Base-by-base conservation (phyloP, 108 stramenopile genomes). In the Nannochloropsis gaditana region DNA sequence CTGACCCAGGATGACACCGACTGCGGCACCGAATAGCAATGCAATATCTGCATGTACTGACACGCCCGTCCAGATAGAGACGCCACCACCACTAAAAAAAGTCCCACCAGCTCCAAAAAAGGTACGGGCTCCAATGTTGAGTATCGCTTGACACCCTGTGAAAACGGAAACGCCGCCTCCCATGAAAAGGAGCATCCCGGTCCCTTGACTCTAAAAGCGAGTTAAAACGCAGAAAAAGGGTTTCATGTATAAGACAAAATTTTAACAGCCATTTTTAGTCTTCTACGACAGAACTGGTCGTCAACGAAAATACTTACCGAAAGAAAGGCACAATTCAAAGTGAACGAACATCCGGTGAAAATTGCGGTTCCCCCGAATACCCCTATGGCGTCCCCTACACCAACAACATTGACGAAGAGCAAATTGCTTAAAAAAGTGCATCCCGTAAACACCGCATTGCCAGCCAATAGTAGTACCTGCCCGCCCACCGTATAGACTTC, bases 81-180 rank as follows among this genome's bases (percentile, higher is more conserved):
- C 59, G n/a, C 59, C 59, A 4, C 59, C 59, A n/a, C 59, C 59
- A 73, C n/a, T 73, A 73, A 73, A 73, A n/a, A 73, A n/a, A 6
- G 19, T 3, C 15, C n/a, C n/a, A n/a, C 59, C 59, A 15, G 59
- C 15, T 15, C 59, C 59, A 73, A 73, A 73, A n/a, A 73, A 73
- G 15, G n/a, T n/a, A n/a, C 59, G 15, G 4, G 59, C 59, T 4
- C 59, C 59, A 73, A 73, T 8, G 8, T 73, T 73, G n/a, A n/a
- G 15, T 4, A n/a, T 73, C n/a, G 59, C 59, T 15, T n/a, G 19
- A n/a, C 59, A 73, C 8, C 59, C 59, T 6, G 59, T 73, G 59
- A 73, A 73, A 73, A 73, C n/a, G n/a, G 59, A 15, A n/a, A 73
- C 59, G n/a, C 59, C 59, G 19, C 59, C 59, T n/a, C 59, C 59